These are phyloP conservation scores for Cerioporus squamosus DNA, from an alignment of 1,284 basidiomycete species.

Conservation along the genomic window DNA sequence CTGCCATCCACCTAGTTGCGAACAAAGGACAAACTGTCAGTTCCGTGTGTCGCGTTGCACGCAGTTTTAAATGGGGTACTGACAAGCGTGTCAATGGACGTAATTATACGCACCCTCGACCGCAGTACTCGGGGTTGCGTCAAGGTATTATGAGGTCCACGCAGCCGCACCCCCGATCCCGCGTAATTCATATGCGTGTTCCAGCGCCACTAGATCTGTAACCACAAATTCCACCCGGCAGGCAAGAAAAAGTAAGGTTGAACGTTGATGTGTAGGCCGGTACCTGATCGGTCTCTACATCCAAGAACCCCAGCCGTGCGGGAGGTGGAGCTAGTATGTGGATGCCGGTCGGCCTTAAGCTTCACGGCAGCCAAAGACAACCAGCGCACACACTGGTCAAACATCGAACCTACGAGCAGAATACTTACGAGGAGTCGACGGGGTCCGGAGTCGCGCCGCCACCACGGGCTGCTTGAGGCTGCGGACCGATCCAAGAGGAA, in stretches of 20 bases:
- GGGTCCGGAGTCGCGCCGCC: too few relatives aligned
- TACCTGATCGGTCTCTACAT: constrained; percentile 21
- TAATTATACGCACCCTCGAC: not conserved
- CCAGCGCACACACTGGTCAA: too few relatives aligned
- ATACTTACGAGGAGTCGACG: too few relatives aligned
- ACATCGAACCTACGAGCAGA: not conserved
- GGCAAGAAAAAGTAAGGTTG: not conserved
- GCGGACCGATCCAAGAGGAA: too few relatives aligned
- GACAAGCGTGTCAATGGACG: not conserved
- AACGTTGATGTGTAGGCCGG: not conserved
- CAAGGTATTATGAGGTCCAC: not conserved
- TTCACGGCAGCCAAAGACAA: not conserved
- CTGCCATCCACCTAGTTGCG: not conserved
- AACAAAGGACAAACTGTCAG: not conserved
- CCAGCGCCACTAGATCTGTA: not conserved
- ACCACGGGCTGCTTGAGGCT: too few relatives aligned
- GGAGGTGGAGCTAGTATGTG: not conserved
- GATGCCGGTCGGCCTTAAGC: not conserved
- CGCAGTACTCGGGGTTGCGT: not conserved
- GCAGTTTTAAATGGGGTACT: not conserved
- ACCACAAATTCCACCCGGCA: too few relatives aligned
- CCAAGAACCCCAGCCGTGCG: not conserved
- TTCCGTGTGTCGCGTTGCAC: not conserved
- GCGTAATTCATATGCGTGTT: not conserved
- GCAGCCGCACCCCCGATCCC: not conserved